Evolutionary conservation across 495 filamentous ascomycete species (phyloP).

Genomic region (Viridothelium virens): DNA sequence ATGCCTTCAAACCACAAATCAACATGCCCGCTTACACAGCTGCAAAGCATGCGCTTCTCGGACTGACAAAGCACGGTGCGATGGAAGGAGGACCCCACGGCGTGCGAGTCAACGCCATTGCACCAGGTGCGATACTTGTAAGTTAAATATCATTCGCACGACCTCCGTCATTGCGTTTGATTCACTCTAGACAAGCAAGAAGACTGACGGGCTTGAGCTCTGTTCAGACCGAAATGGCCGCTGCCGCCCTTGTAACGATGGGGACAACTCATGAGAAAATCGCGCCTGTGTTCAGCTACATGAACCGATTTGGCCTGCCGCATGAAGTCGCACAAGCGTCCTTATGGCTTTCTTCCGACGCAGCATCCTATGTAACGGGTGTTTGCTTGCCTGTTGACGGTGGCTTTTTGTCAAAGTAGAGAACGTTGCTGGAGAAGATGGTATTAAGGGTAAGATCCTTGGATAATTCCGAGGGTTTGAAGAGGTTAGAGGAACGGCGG

Average conservation of each 20-base stretch:
- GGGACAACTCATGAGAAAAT: conserved; percentile 28
- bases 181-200: not conserved
- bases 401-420: conserved; percentile 16
- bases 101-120: conserved; percentile 7
- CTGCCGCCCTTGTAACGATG: conserved; percentile 23
- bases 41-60: not conserved
- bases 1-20: not conserved
- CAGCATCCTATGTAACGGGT: conserved; percentile 33
- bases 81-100: not conserved
- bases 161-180: not conserved
- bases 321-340: conserved; percentile 34
- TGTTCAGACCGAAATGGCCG: conserved; percentile 32
- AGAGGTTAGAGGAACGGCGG: no score
- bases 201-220: not conserved
- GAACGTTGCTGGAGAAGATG: no score
- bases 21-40: conserved; percentile 7
- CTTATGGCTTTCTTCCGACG: conserved; percentile 33
- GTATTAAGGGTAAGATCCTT: no score
- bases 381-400: conserved; percentile 33
- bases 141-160: not conserved
- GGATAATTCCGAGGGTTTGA: no score
- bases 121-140: conserved; percentile 26
- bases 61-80: conserved; percentile 17
- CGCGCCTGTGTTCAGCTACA: conserved; percentile 19
- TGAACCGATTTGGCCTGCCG: conserved; percentile 30